Percentiles rank a stretch among this genome's conserved stretches.
Evolutionary conservation across 2,329 filamentous ascomycete species (phyloP).

Genomic region (Myriosclerotinia scirpicola): DNA sequence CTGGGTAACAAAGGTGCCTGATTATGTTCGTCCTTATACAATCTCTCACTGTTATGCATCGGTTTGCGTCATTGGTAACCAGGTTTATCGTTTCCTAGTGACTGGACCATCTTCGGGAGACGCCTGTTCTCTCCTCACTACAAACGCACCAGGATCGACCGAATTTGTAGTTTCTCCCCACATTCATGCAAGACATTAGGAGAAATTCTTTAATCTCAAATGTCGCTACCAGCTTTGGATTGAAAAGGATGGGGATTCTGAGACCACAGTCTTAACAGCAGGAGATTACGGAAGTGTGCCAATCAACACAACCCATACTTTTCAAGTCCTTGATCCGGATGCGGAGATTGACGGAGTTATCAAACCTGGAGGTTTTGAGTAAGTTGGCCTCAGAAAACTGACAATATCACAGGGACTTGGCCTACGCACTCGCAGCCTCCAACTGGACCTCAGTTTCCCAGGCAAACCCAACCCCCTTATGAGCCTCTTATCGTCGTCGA

Average conservation of each 20-base stretch:
- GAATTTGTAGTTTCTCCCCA: conserved; percentile 44
- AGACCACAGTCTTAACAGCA: conserved; percentile 45
- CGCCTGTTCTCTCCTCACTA: conserved; percentile 48
- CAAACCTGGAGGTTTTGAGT: conserved; percentile 50
- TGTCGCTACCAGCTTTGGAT: conserved; percentile 50
- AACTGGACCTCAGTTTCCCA: conserved; percentile 42
- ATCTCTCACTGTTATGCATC: conserved; percentile 35
- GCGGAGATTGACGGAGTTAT: conserved; percentile 50
- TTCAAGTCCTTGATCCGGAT: conserved; percentile 50
- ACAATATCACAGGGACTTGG: conserved; percentile 39
- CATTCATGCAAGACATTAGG: conserved; percentile 46
- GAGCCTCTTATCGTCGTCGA: conserved; percentile 32
- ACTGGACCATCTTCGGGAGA: conserved; percentile 47
- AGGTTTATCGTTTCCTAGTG: conserved; percentile 47
- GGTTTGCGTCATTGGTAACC: conserved; percentile 39
- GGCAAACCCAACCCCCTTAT: conserved; percentile 42
- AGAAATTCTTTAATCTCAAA: conserved; percentile 46
- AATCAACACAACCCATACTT: conserved; percentile 49
- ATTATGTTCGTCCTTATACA: conserved; percentile 33
- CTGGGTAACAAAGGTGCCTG: conserved; percentile 32
- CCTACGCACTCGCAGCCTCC: conserved; percentile 43
- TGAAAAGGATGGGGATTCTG: conserved; percentile 35
- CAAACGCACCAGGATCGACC: conserved; percentile 44
- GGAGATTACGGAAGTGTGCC: conserved; percentile 50
- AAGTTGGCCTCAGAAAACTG: conserved; percentile 27